Conservation (phyloP, 371 early-diverging fungal genomes). For the Apophysomyces trapeziformis region DNA sequence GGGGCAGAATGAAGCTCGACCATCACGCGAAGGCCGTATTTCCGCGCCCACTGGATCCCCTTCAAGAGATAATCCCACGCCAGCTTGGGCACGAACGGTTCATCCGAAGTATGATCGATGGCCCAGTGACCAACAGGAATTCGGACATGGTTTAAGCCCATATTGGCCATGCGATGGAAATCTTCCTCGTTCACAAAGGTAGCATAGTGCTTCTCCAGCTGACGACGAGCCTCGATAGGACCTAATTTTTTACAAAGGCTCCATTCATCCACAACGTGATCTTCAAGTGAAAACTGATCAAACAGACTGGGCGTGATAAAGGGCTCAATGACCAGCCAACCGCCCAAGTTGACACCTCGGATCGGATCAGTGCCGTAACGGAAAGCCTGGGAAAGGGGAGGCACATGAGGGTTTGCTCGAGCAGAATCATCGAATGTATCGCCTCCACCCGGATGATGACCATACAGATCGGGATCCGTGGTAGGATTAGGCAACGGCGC, state of each 20-base stretch:
- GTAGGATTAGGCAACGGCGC: background rate
- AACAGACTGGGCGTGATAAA: constrained; percentile 76
- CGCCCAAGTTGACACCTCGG: constrained; percentile 77
- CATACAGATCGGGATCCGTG: background rate
- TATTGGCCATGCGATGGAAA: constrained; percentile 61
- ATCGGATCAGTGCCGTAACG: constrained; percentile 57
- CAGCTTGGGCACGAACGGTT: constrained; percentile 66
- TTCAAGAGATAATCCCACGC: constrained; percentile 59
- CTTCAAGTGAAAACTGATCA: constrained; percentile 54
- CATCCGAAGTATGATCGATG: constrained; percentile 36
- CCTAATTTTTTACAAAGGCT: constrained; percentile 63
- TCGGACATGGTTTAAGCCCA: constrained; percentile 76
- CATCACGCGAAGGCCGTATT: constrained; percentile 72
- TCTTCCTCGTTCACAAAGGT: constrained; percentile 75
- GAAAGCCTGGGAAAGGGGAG: constrained; percentile 58
- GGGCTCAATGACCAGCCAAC: constrained; percentile 76
- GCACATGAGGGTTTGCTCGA: constrained; percentile 41
- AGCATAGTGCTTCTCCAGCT: constrained; percentile 64
- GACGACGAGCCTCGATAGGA: constrained; percentile 52
- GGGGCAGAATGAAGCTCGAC: constrained; percentile 80
- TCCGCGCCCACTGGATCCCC: constrained; percentile 70
- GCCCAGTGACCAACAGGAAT: constrained; percentile 84
- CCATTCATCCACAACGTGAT: constrained; percentile 66
- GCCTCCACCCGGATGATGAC: background rate
- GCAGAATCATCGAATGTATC: constrained; percentile 39